phyloP scores from a whole-genome alignment of 2,329 filamentous ascomycete genomes.

The Cladosporium cucumerinum region DNA sequence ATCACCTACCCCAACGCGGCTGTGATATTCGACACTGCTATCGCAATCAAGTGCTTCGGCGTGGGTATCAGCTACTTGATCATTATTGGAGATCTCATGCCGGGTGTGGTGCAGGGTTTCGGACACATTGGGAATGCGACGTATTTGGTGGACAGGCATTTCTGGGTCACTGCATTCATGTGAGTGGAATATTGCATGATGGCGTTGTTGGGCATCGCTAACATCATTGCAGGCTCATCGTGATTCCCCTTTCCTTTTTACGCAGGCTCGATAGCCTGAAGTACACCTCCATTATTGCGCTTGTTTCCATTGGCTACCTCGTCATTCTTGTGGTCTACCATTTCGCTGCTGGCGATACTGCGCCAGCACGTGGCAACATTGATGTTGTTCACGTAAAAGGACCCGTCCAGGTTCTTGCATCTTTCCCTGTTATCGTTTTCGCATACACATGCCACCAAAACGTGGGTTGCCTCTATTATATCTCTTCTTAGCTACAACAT shows the following conservation, averaged over 20 bases:
- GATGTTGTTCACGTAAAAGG: constrained; percentile 76
- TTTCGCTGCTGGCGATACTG: constrained; percentile 73
- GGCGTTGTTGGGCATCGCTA: not conserved
- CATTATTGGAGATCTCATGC: constrained; percentile 98
- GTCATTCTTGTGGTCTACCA: constrained; percentile 92
- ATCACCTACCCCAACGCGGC: constrained; percentile 95
- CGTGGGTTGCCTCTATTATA: constrained; percentile 48
- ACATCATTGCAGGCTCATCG: constrained; percentile 61
- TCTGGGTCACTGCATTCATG: constrained; percentile 99
- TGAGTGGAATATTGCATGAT: constrained; percentile 37
- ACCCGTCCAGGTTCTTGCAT: constrained; percentile 72
- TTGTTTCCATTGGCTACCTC: constrained; percentile 91
- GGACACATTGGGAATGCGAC: constrained; percentile 59
- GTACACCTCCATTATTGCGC: constrained; percentile 88
- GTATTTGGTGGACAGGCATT: constrained; percentile 84
- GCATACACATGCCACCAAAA: constrained; percentile 99
- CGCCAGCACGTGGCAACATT: constrained; percentile 70
- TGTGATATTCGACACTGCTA: constrained; percentile 91
- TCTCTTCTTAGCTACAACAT: not conserved
- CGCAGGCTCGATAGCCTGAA: constrained; percentile 91
- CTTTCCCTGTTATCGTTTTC: constrained; percentile 92
- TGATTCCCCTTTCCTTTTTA: constrained; percentile 92
- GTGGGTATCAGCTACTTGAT: constrained; percentile 97
- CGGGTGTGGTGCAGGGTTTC: constrained; percentile 83
- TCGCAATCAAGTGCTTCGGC: constrained; percentile 96